Conservation (phyloP, 208 protist genomes). For the Balamuthia mandrillaris region DNA sequence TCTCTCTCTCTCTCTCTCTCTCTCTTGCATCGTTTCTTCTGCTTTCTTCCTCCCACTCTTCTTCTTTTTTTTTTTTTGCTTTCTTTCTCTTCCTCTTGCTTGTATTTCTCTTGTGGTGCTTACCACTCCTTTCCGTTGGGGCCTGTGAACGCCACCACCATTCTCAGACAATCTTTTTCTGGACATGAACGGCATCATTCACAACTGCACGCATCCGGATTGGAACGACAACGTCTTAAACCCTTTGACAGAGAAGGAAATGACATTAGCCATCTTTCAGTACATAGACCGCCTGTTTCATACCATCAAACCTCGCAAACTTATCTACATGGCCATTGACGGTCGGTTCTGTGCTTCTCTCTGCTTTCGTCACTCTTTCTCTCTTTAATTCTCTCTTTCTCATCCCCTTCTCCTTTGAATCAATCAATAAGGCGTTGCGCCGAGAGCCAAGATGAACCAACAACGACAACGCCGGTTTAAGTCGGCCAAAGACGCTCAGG, state of each 20-base stretch:
- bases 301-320: constrained; percentile 88
- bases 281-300: constrained; percentile 96
- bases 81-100: not conserved
- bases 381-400: not conserved
- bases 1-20: not conserved
- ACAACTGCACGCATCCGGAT: constrained; percentile 95
- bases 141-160: constrained; percentile 23
- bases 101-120: not conserved
- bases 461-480: constrained; percentile 93
- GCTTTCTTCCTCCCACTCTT: not conserved
- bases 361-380: not conserved
- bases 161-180: constrained; percentile 97
- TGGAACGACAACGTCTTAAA: constrained; percentile 25
- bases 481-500: constrained; percentile 58
- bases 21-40: not conserved
- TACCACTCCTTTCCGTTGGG: not conserved
- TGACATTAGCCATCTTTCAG: constrained; percentile 90
- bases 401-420: not conserved
- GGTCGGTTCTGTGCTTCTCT: constrained; percentile 63
- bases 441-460: constrained; percentile 99
- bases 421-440: constrained; percentile 75
- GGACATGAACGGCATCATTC: constrained; percentile 99
- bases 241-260: constrained; percentile 86
- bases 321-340: constrained; percentile 96
- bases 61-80: not conserved